Conservation (phyloP, 306 rosid species). For the Quercus robur region DNA sequence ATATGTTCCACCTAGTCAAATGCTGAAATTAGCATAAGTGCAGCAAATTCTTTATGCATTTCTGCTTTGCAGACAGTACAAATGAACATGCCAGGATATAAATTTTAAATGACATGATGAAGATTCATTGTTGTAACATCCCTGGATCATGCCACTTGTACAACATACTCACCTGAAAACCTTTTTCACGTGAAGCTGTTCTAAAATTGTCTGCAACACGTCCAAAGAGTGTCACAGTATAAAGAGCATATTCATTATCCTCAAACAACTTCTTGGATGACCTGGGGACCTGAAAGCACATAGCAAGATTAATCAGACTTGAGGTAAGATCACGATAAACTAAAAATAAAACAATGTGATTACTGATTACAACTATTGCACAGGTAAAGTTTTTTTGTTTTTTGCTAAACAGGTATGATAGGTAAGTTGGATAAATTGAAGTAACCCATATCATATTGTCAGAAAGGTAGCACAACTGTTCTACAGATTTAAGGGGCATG, state of each 20-base stretch:
- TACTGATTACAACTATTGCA: conserved; percentile 14
- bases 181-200: conserved; percentile 83
- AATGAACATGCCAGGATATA: not conserved
- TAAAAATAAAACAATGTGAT: not conserved
- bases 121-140: conserved; percentile 1
- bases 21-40: not conserved
- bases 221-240: conserved; percentile 76
- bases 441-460: too few species aligned
- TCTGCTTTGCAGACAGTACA: conserved; percentile 2
- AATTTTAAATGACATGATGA: not conserved
- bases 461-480: conserved; percentile 7
- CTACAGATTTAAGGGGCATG: conserved; percentile 3
- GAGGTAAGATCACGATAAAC: conserved; percentile 16
- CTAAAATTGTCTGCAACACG: conserved; percentile 91
- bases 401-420: too few species aligned
- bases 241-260: conserved; percentile 93
- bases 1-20: not conserved
- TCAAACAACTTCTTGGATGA: conserved; percentile 82
- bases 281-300: conserved; percentile 84
- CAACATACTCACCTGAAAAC: conserved; percentile 67
- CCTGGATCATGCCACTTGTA: conserved; percentile 8
- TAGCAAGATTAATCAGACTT: conserved; percentile 29
- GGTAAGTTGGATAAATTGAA: too few species aligned
- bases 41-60: conserved; percentile 10
- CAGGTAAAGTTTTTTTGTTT: not conserved